Percentiles rank a stretch among this genome's conserved stretches.
These are phyloP conservation scores for Mucor irregularis DNA, from an alignment of 371 early-diverging fungal species.

Conservation along the genomic window DNA sequence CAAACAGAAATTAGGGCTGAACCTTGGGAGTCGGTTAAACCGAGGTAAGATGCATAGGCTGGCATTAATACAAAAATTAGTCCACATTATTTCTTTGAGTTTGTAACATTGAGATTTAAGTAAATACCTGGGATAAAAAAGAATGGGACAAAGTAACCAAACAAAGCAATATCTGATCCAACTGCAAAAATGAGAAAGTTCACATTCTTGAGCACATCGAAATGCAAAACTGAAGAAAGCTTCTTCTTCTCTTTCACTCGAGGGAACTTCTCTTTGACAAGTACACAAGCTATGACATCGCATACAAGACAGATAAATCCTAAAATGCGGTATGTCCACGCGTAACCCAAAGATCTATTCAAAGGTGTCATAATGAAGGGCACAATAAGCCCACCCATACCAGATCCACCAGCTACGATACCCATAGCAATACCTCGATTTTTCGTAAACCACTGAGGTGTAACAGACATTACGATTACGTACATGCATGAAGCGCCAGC, in stretches of 20 bases:
- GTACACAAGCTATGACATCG: slow-evolving; percentile 15
- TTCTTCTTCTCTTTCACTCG: slow-evolving; percentile 17
- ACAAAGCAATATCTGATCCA: slow-evolving; percentile 27
- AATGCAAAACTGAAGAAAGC: slow-evolving; percentile 10
- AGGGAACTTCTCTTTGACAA: slow-evolving; percentile 43
- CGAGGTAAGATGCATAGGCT: slow-evolving; percentile 32
- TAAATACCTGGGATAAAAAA: slow-evolving; percentile 36
- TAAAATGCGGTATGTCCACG: slow-evolving; percentile 60
- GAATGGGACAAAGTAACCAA: slow-evolving; percentile 40
- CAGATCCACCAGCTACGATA: slow-evolving; percentile 78
- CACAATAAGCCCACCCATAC: slow-evolving; percentile 76
- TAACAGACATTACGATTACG: slow-evolving; percentile 40
- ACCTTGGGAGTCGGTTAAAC: slow-evolving; percentile 33
- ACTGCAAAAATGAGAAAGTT: slow-evolving; percentile 30
- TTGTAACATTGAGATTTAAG: slow-evolving; percentile 19
- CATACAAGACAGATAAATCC: slow-evolving; percentile 47
- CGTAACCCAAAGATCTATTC: slow-evolving; percentile 53
- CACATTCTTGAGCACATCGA: slow-evolving; percentile 14
- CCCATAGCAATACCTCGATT: slow-evolving; percentile 74
- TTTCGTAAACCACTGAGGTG: slow-evolving; percentile 76
- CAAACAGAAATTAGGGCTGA: slow-evolving; percentile 28
- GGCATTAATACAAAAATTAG: no score
- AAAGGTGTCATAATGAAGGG: slow-evolving; percentile 63
- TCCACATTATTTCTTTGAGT: no score
- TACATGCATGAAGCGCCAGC: slow-evolving; percentile 48